Evolutionary conservation across 441 rosid genomes (phyloP), one percentile per base, ranked within the genome.

Genomic region (Pelargonium myrrhifolium): DNA sequence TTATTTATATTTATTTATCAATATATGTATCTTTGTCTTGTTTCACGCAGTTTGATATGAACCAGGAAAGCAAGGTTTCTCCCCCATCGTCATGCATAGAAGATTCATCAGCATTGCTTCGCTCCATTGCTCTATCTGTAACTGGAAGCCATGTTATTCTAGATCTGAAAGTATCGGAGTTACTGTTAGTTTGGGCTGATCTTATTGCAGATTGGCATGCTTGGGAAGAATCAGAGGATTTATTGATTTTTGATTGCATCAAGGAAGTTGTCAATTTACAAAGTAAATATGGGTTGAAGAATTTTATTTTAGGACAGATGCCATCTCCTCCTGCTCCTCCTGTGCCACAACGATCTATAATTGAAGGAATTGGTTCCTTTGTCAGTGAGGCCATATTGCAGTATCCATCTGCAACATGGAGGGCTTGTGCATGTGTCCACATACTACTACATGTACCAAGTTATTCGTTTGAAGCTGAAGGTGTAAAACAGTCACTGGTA

Each of bases 141-240:
- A 81, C 85, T 18, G 78, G 71, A 66, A 75, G 62, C 76, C 73
- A 78, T 68, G 77, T 53, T 28, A 71, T 84, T 64, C 26, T 47
- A 72, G 87, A 86, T 71, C 85, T 86, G 72, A 86, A 83, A 76
- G 65, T 89, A 65, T 66, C 81, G 28, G 90, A 91, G 62, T 68
- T 91, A 67, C 74, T 91, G 53, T 68, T 78, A 66, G 85, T 78
- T 74, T 91, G 97, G 97, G 83, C 96, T 67, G 84, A 82, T 81
- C 74, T 89, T 72, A 85, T 91, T 75, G 85, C 88, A 65, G 89
- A 84, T 65, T 89, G 96, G 90, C 80, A 85, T 84, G 85, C 88
- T 55, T 91, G 97, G 97, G 96, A 89, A 78, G 97, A 91, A 84
- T 84, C 90, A 6, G 96, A 87, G 83, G 96, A 91, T 75, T 80